A percentile compares a stretch with the other conserved stretches of the same genome.
These are phyloP conservation scores for Stagonosporopsis rhizophila DNA, from an alignment of 2,329 filamentous ascomycete species.

Conservation along the genomic window DNA sequence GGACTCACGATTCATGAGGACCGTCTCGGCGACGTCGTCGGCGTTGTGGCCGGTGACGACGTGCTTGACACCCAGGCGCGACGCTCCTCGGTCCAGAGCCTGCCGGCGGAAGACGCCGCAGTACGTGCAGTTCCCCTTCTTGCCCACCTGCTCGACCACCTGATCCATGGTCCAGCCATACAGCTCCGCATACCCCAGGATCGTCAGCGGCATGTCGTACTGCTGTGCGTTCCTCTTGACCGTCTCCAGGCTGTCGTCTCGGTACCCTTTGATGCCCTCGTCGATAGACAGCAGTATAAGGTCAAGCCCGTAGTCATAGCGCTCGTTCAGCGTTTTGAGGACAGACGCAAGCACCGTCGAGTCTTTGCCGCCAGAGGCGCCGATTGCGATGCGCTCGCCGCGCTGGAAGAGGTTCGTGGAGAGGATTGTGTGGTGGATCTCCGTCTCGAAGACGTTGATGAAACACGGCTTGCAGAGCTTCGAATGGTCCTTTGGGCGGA, in stretches of 20 bases:
- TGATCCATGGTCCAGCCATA: conserved; percentile 99
- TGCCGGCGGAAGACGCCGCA: conserved; percentile 96
- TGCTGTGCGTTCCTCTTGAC: conserved; percentile 92
- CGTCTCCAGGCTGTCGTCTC: conserved; percentile 94
- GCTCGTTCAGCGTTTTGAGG: conserved; percentile 90
- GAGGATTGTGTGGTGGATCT: conserved; percentile 91
- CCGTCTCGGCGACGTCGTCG: conserved; percentile 95
- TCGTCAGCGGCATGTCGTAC: conserved; percentile 89
- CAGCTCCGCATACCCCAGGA: conserved; percentile 89
- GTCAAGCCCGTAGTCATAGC: conserved; percentile 84
- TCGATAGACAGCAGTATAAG: conserved; percentile 90
- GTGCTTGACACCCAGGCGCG: conserved; percentile 84
- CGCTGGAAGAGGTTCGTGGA: conserved; percentile 79
- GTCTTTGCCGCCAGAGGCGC: conserved; percentile 96
- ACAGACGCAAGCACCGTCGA: conserved; percentile 95
- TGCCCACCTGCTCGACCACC: conserved; percentile 93
- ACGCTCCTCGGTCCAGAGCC: conserved; percentile 90
- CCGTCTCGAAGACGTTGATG: conserved; percentile 83
- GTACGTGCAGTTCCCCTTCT: conserved; percentile 99
- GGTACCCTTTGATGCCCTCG: conserved; percentile 95
- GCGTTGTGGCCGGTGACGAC: conserved; percentile 98
- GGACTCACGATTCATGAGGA: conserved; percentile 81
- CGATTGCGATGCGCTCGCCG: conserved; percentile 90
- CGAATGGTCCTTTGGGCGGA: conserved; percentile 91
- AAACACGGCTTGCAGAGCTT: conserved; percentile 94